phyloP scores from a whole-genome alignment of 192 early-diverging fungal species.

The Dissophora globulifera region DNA sequence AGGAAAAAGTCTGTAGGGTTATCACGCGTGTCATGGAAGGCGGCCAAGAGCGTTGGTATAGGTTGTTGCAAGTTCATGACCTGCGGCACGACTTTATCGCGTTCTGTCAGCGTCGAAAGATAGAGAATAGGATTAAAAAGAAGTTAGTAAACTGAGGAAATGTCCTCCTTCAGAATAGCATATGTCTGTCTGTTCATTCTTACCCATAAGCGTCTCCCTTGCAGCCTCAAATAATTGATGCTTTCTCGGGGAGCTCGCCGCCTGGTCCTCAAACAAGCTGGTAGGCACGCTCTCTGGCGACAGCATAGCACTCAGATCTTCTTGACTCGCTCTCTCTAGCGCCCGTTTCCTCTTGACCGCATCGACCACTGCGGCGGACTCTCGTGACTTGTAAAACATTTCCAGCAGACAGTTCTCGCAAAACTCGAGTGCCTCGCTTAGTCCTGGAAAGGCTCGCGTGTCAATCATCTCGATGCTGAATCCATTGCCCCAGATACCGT shows the following conservation, averaged over 20 bases:
- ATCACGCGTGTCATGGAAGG: constrained; percentile 70
- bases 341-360: no score
- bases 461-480: constrained; percentile 58
- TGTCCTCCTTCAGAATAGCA: no score
- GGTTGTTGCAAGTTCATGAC: constrained; percentile 58
- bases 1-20: constrained; percentile 63
- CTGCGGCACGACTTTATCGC: constrained; percentile 11
- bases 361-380: constrained; percentile 22
- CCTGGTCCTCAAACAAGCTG: constrained; percentile 24
- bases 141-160: no score
- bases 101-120: constrained; percentile 8
- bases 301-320: constrained; percentile 1
- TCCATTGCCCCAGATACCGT: constrained; percentile 66
- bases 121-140: no score
- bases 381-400: constrained; percentile 74
- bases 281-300: constrained; percentile 28
- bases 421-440: constrained; percentile 91
- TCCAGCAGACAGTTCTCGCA: constrained; percentile 92
- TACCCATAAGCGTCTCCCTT: background rate
- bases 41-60: constrained; percentile 64
- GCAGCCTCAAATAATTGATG: constrained; percentile 29
- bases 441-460: constrained; percentile 77
- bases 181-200: no score
- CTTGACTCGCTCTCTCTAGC: constrained; percentile 15
- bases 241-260: constrained; percentile 26